Conservation (phyloP, 1,284 basidiomycete genomes). For the Entoloma clypeatum region DNA sequence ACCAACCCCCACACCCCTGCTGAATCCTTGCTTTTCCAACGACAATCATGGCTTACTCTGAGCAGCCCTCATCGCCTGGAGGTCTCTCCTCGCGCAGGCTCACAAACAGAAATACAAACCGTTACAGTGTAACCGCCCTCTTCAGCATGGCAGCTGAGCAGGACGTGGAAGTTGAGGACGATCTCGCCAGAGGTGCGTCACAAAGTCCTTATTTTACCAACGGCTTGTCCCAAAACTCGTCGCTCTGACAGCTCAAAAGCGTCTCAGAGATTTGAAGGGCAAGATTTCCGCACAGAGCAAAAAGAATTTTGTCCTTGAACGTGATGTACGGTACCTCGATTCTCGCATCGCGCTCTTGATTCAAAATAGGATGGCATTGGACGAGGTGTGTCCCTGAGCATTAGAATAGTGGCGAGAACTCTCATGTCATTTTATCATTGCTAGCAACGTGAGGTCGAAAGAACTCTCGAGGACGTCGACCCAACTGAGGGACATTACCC, state of each 20-base stretch:
- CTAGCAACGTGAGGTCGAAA: conserved; percentile 89
- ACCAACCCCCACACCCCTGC: conserved; percentile 19
- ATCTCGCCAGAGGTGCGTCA: conserved; percentile 83
- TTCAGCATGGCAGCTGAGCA: conserved; percentile 99
- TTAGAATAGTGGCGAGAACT: conserved; percentile 9
- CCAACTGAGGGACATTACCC: conserved; percentile 85
- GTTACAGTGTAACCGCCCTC: conserved; percentile 93
- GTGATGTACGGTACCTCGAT: conserved; percentile 98
- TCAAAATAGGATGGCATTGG: conserved; percentile 95
- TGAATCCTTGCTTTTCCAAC: conserved; percentile 16
- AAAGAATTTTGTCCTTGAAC: conserved; percentile 98
- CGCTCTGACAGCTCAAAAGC: conserved; percentile 76
- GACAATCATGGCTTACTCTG: conserved; percentile 59
- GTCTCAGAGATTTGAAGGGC: conserved; percentile 92
- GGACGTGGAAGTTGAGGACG: conserved; percentile 98
- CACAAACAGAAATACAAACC: conserved; percentile 91
- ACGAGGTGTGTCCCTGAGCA: conserved; percentile 72
- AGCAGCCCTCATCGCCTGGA: conserved; percentile 59
- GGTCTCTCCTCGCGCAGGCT: conserved; percentile 66
- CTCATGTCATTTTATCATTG: not conserved
- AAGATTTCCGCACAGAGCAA: conserved; percentile 98
- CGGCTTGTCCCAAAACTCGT: conserved; percentile 3
- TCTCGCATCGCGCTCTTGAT: conserved; percentile 96
- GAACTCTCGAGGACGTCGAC: conserved; percentile 93
- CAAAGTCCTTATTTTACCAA: conserved; percentile 2